Evolutionary conservation across 768 basidiomycete genomes (phyloP).

Genomic region (Tylopilus sp.): DNA sequence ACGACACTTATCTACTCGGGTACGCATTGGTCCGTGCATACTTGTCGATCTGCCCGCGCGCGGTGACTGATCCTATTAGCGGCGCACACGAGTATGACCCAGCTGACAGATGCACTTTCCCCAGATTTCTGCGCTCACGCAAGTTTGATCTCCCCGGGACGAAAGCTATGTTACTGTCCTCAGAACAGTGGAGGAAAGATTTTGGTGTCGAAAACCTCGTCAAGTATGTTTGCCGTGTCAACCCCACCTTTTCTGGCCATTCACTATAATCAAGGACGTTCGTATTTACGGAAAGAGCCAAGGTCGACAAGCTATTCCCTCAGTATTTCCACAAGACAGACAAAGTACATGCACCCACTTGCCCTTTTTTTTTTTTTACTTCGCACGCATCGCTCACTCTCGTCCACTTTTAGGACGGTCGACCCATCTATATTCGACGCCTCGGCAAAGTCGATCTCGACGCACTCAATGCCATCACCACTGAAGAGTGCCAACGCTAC

Average conservation of each 20-base stretch:
- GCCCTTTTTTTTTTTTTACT: no score
- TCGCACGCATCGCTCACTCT: neutral
- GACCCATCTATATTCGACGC: slow-evolving; percentile 92
- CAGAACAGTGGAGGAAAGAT: slow-evolving; percentile 88
- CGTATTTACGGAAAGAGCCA: slow-evolving; percentile 75
- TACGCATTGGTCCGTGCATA: slow-evolving; percentile 23
- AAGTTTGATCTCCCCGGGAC: slow-evolving; percentile 84
- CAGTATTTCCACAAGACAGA: slow-evolving; percentile 97
- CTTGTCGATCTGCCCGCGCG: neutral
- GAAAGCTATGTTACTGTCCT: slow-evolving; percentile 77
- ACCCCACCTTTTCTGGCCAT: no score
- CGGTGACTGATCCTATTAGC: slow-evolving; percentile 14
- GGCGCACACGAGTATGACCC: neutral
- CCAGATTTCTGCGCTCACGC: slow-evolving; percentile 86
- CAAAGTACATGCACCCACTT: slow-evolving; percentile 50
- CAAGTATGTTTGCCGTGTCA: slow-evolving; percentile 41
- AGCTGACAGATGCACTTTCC: neutral
- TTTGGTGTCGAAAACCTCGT: slow-evolving; percentile 77
- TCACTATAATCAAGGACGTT: slow-evolving; percentile 54
- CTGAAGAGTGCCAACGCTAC: slow-evolving; percentile 81
- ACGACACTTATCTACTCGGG: slow-evolving; percentile 68
- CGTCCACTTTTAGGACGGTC: slow-evolving; percentile 63
- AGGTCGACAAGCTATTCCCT: slow-evolving; percentile 91
- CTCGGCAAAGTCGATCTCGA: slow-evolving; percentile 87
- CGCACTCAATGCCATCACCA: slow-evolving; percentile 78